These are phyloP conservation scores for Trypanosoma melophagium DNA, from an alignment of 208 protist species.

Conservation along the genomic window DNA sequence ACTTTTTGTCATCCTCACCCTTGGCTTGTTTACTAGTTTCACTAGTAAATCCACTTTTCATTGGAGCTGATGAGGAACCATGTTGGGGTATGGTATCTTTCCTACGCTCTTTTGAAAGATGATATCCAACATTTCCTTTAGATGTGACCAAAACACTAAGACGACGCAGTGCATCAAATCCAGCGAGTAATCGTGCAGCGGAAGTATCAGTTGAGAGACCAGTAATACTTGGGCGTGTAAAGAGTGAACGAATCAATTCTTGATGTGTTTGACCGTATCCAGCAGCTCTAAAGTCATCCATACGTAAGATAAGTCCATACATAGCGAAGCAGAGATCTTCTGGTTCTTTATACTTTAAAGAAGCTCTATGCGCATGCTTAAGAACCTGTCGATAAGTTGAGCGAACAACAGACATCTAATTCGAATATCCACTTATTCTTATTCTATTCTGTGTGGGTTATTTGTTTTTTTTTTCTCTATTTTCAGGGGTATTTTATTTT, in stretches of 20 bases:
- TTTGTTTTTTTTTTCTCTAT: not conserved
- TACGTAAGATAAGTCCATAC: slow-evolving; percentile 59
- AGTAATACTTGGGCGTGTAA: slow-evolving; percentile 49
- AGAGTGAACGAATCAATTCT: slow-evolving; percentile 50
- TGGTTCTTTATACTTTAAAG: slow-evolving; percentile 41
- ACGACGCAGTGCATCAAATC: slow-evolving; percentile 60
- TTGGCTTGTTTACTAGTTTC: not conserved
- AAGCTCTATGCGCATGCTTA: slow-evolving; percentile 33
- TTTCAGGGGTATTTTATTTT: not conserved
- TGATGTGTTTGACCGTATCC: slow-evolving; percentile 57
- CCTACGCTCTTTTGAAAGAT: not conserved
- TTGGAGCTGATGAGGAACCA: not conserved
- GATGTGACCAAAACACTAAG: slow-evolving; percentile 40
- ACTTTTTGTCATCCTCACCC: slow-evolving; percentile 5
- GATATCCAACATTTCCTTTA: not conserved
- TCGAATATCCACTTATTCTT: too few relatives aligned
- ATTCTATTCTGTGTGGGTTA: not conserved
- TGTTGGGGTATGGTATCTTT: not conserved
- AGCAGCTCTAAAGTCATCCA: slow-evolving; percentile 63
- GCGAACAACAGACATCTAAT: slow-evolving; percentile 58
- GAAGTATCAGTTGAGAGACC: slow-evolving; percentile 45
- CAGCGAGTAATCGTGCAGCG: slow-evolving; percentile 40
- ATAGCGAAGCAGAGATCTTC: slow-evolving; percentile 69
- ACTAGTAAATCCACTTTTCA: not conserved
- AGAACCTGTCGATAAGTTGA: slow-evolving; percentile 76